A percentile compares a stretch with the other conserved stretches of the same genome.
These are phyloP conservation scores for Lactarius pseudohatsudake DNA, from an alignment of 768 basidiomycete species.

Conservation along the genomic window DNA sequence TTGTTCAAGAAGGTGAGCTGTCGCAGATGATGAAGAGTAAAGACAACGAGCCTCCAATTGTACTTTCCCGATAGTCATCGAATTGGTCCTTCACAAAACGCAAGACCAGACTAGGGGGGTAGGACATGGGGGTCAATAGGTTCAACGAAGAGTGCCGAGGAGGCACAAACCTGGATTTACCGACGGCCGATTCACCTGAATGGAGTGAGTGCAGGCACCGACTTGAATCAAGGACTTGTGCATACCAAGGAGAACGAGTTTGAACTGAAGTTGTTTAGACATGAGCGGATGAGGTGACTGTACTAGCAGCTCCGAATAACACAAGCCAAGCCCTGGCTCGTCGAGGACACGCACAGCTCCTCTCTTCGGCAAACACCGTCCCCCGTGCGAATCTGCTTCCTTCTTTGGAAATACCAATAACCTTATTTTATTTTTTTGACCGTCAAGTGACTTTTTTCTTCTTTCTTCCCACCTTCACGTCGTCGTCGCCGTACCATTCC, in stretches of 20 bases:
- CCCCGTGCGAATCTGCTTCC: background rate
- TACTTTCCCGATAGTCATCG: constrained; percentile 93
- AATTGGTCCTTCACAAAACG: constrained; percentile 97
- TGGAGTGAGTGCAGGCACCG: background rate
- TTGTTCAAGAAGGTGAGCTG: constrained; percentile 28
- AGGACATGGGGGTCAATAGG: constrained; percentile 33
- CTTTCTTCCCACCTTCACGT: constrained; percentile 17
- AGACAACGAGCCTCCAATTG: constrained; percentile 71
- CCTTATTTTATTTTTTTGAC: background rate
- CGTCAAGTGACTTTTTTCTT: constrained; percentile 12
- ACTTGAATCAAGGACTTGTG: constrained; percentile 12
- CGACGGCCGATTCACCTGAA: constrained; percentile 94
- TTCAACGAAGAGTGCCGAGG: constrained; percentile 29
- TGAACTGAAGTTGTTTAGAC: constrained; percentile 94
- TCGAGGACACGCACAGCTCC: background rate
- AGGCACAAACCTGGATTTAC: constrained; percentile 78
- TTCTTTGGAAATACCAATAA: background rate
- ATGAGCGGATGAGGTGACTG: constrained; percentile 46
- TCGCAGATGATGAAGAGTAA: constrained; percentile 5
- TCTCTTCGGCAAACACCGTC: constrained; percentile 6
- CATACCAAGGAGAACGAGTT: constrained; percentile 91
- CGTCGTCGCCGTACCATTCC: constrained; percentile 21
- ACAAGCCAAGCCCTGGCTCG: background rate
- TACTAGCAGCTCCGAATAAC: constrained; percentile 1
- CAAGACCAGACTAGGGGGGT: constrained; percentile 70